A percentile compares a stretch with the other conserved stretches of the same genome.
These are phyloP conservation scores for Trypanosomatidae sp. DNA, from an alignment of 208 protist species.

Conservation along the genomic window DNA sequence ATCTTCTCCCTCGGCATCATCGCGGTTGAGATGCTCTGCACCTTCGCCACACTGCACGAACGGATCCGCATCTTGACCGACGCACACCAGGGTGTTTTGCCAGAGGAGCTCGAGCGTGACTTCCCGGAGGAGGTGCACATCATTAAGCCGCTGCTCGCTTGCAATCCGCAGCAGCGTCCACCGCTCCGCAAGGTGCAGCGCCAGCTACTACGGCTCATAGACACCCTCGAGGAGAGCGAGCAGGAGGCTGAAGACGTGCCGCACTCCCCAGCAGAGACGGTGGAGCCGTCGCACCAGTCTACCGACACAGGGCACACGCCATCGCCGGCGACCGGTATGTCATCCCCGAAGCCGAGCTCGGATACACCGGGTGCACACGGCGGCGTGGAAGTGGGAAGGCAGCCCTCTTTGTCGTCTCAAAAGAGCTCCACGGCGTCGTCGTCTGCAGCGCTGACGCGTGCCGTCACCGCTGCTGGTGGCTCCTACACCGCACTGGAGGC, in stretches of 20 bases:
- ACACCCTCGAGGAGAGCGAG: constrained; percentile 22
- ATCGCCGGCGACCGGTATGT: too few species aligned
- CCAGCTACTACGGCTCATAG: constrained; percentile 24
- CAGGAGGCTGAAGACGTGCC: constrained; percentile 7
- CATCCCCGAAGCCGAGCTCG: too few species aligned
- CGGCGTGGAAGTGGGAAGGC: too few species aligned
- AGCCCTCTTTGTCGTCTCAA: too few species aligned
- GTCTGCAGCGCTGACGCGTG: too few species aligned
- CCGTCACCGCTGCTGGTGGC: too few species aligned
- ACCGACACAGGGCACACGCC: too few species aligned
- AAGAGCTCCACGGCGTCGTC: too few species aligned
- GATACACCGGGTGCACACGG: too few species aligned
- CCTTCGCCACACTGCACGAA: constrained; percentile 75
- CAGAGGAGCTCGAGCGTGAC: constrained; percentile 25
- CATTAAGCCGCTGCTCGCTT: constrained; percentile 45
- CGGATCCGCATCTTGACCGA: constrained; percentile 63
- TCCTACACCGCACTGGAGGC: too few species aligned
- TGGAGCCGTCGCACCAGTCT: too few species aligned
- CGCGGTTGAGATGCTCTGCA: constrained; percentile 76
- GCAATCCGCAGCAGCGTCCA: constrained; percentile 25
- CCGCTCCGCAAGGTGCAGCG: constrained; percentile 39
- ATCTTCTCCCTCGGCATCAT: constrained; percentile 83
- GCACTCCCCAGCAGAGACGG: too few species aligned
- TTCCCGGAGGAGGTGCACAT: constrained; percentile 58
- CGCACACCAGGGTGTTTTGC: constrained; percentile 41